Evolutionary conservation across 352 stramenopile genomes (phyloP).

Genomic region (Globisporangium heterothallicum): DNA sequence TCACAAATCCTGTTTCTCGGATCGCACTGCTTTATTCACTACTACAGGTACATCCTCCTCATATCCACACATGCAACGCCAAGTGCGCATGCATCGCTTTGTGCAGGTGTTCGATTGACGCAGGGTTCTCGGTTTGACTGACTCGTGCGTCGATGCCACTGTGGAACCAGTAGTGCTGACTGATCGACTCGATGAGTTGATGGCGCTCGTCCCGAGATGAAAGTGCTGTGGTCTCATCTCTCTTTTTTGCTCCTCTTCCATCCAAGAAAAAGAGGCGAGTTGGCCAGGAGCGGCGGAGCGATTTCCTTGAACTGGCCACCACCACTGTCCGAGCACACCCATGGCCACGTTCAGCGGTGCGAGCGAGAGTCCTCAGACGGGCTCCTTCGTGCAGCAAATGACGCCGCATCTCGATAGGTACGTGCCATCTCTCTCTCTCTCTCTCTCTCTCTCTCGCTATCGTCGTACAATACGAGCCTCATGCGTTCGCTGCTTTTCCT

Average conservation of each 20-base stretch:
- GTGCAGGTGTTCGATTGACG: too few species aligned
- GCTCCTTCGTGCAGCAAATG: constrained; percentile 17
- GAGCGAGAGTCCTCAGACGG: constrained; percentile 18
- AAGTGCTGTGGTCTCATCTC: too few species aligned
- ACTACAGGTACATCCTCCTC: too few species aligned
- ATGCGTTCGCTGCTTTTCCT: constrained; percentile 18
- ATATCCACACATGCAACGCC: too few species aligned
- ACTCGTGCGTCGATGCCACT: too few species aligned
- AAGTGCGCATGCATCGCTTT: too few species aligned
- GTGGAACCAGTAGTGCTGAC: too few species aligned
- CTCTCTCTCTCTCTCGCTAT: constrained; percentile 15
- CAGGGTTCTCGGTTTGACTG: too few species aligned
- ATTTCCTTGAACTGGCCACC: not conserved
- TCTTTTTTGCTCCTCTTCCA: not conserved
- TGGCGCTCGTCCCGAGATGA: too few species aligned
- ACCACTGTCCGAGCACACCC: not conserved
- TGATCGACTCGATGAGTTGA: too few species aligned
- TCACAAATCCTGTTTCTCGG: too few species aligned
- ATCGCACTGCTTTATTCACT: too few species aligned
- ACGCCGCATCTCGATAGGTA: constrained; percentile 34
- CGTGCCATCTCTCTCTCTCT: not conserved
- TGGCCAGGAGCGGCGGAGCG: not conserved
- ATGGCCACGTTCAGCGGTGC: not conserved
- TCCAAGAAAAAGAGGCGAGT: not conserved
- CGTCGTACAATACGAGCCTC: constrained; percentile 4